phyloP scores from a whole-genome alignment of 352 stramenopile species.

The Phytophthora crassamura region DNA sequence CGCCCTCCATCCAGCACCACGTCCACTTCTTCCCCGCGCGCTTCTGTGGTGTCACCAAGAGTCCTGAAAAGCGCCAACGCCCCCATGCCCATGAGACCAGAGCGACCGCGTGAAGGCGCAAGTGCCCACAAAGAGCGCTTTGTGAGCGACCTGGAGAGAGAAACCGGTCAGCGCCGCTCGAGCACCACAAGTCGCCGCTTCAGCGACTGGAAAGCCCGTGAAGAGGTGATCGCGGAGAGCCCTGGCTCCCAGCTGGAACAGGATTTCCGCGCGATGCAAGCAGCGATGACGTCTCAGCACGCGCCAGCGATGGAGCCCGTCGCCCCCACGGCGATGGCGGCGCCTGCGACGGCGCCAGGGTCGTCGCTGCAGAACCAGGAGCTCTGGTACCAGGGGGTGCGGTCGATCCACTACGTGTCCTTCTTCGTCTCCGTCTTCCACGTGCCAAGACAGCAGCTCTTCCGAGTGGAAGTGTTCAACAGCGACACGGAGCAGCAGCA shows the following conservation, averaged over 20 bases:
- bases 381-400: slow-evolving; percentile 77
- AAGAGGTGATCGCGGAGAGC: slow-evolving; percentile 35
- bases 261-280: slow-evolving; percentile 52
- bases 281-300: slow-evolving; percentile 14
- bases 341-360: slow-evolving; percentile 17
- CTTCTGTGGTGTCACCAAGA: slow-evolving; percentile 13
- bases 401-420: slow-evolving; percentile 60
- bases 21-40: slow-evolving; percentile 17
- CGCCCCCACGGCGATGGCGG: slow-evolving; percentile 11
- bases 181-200: slow-evolving; percentile 30
- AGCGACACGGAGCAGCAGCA: slow-evolving; percentile 79
- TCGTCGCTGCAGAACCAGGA: slow-evolving; percentile 54
- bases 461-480: slow-evolving; percentile 82
- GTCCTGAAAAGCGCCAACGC: slow-evolving; percentile 38
- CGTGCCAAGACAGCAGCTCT: slow-evolving; percentile 66
- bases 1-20: slow-evolving; percentile 14
- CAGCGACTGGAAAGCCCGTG: slow-evolving; percentile 43
- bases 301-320: slow-evolving; percentile 13
- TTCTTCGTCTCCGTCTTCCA: slow-evolving; percentile 82
- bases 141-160: slow-evolving; percentile 72
- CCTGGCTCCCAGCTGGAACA: slow-evolving; percentile 53
- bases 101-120: slow-evolving; percentile 54
- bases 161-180: slow-evolving; percentile 69
- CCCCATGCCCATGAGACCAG: slow-evolving; percentile 60
- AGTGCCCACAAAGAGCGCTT: slow-evolving; percentile 75